Conservation (phyloP, 2,329 filamentous ascomycete genomes). For the Calonectria pauciramosa region DNA sequence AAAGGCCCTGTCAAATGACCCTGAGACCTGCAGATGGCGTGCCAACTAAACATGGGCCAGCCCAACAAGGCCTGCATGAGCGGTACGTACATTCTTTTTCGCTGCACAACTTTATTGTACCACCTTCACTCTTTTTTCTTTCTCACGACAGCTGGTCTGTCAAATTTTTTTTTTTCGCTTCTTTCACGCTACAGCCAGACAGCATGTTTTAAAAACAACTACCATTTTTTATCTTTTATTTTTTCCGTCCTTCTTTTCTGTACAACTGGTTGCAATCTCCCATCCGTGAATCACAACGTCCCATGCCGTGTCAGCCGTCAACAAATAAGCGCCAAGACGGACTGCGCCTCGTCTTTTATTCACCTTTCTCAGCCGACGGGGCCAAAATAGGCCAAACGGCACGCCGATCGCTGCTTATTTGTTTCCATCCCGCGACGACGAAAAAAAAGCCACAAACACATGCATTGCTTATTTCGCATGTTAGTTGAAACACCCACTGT, state of each 20-base stretch:
- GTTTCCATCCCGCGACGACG: background rate
- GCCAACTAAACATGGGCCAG: background rate
- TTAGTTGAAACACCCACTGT: background rate
- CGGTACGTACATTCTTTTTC: background rate
- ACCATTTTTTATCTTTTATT: background rate
- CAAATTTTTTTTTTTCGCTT: background rate
- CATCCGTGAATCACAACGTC: background rate
- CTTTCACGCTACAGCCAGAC: background rate
- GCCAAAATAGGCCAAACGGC: background rate
- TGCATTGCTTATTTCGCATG: background rate
- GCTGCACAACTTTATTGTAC: background rate
- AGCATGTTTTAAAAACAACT: background rate
- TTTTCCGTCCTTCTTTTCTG: background rate
- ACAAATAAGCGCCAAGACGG: constrained; percentile 9
- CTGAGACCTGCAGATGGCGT: constrained; percentile 13
- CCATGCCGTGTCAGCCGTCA: background rate
- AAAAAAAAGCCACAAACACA: background rate
- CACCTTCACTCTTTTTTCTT: background rate
- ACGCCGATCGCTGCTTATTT: background rate
- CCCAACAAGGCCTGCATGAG: constrained; percentile 1
- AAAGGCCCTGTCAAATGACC: constrained; percentile 5
- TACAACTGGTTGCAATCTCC: background rate
- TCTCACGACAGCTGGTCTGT: background rate
- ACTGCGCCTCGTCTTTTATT: background rate
- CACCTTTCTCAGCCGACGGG: background rate